Conservation (phyloP, 2,329 filamentous ascomycete genomes). For the Pestalotiopsis sp. region DNA sequence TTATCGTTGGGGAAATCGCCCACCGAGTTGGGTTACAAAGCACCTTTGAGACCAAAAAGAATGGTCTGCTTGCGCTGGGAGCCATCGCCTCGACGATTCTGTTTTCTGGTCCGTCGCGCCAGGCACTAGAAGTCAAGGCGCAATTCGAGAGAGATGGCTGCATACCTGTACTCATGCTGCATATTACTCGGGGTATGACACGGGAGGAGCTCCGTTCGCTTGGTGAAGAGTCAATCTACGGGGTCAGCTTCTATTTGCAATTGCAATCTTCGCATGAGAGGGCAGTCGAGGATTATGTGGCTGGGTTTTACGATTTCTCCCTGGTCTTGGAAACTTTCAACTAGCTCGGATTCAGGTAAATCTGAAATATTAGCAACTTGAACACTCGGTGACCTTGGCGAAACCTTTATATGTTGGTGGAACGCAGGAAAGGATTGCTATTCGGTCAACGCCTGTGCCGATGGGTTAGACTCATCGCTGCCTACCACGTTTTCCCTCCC, state of each 20-base stretch:
- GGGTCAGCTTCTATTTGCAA: not conserved
- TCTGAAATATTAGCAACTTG: too few species aligned
- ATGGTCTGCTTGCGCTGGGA: not conserved
- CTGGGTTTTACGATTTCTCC: constrained; percentile 1
- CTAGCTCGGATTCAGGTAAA: not conserved
- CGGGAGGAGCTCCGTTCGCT: not conserved
- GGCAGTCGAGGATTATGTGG: not conserved
- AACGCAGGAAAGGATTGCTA: too few species aligned
- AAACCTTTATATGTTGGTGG: too few species aligned
- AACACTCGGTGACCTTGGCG: too few species aligned
- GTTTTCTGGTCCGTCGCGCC: not conserved
- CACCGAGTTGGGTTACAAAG: not conserved
- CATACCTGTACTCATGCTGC: not conserved
- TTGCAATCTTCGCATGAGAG: not conserved
- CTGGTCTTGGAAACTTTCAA: not conserved
- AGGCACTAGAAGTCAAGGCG: not conserved
- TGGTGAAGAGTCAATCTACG: not conserved
- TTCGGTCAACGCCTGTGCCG: too few species aligned
- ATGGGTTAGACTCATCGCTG: too few species aligned
- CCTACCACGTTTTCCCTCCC: too few species aligned
- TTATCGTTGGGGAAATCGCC: not conserved
- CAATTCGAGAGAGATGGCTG: not conserved
- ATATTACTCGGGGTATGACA: not conserved
- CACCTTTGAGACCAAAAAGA: not conserved
- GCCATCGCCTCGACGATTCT: not conserved